Evolutionary conservation across 495 filamentous ascomycete genomes (phyloP), one percentile per base, ranked within the genome.

Genomic region (Daldinia vernicosa): DNA sequence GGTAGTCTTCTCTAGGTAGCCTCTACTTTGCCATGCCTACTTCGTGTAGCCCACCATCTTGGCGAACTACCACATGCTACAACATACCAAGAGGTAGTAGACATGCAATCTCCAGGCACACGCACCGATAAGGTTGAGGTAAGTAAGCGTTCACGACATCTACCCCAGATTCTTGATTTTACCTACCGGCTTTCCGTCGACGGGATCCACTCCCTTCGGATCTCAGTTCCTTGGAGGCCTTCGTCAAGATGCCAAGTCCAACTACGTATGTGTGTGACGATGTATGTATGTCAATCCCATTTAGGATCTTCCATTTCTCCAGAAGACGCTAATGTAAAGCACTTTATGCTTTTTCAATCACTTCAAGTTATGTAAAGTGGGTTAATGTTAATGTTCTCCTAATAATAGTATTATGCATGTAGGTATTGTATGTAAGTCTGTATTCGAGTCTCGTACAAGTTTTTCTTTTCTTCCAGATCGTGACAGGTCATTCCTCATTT

Each of bases 121-220:
- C 17, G n/a, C 50, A 19, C 50, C 43, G 33, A 67, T 63, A 67
- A 69, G 51, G 55, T 58, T 65, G 11, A 33, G 5, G 50, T 40
- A 47, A 32, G 56, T 47, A 60, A 60, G 57, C 37, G 53, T 51
- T 39, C 56, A 40, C 35, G 35, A 60, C 53, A 22, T 37, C 28
- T 72, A 73, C 70, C 70, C 70, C 66, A 39, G 70, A 69, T 69
- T 73, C 43, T 26, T 61, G 37, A 17, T 40, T 72, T 47, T 59
- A 63, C 61, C 62, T 69, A 63, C 70, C 70, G 66, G 61, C 70
- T 40, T 66, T 66, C 61, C 66, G 55, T 62, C 52, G 40, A 58
- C 45, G 51, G 65, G 33, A 68, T 54, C 43, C 51, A 24, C 43
- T 52, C 32, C 51, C 47, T 68, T 66, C 60, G 70, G 70, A 57